Base-by-base conservation (phyloP, 768 basidiomycete genomes). In the Tricholoma saponaceum region DNA sequence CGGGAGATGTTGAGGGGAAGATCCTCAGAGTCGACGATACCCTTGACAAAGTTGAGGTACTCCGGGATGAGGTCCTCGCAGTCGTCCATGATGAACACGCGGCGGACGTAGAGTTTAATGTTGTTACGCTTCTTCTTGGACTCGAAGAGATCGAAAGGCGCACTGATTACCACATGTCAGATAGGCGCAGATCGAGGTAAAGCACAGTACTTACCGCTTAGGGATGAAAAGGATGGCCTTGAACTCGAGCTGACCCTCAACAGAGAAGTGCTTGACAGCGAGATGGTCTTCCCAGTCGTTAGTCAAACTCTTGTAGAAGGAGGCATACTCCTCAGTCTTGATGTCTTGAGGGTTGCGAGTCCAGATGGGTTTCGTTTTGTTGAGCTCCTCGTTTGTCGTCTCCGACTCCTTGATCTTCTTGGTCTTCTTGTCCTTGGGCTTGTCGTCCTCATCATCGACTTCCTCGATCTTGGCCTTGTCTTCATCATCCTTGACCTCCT, bases 111-210 rank as follows among this genome's bases (percentile, higher is more conserved):
- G 73, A 99, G 95, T 81, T 99, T 99, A 85, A 99, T 98, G 90
- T 98, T 98, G 85, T 98, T 98, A 69, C 96, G 92, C 86, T 98
- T 98, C 91, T 98, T 98, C 90, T 99, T 98, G 60, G 91, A 92
- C 82, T 99, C 97, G 79, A 99, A 99, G 73, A 99, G 89, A 70
- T 99, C 97, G 76, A 98, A 98, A 53, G 97, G 97, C 44, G 96
- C 97, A 60, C 95, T 95, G 49, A 44, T 20, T 54, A 5, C 16
- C 35, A 9, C 32, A 57, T 62, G 32, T 61, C 54, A 49, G 55
- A 60, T 13, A 64, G 54, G 16, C n/a, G n/a, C n/a, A n/a, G n/a
- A 28, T 9, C 23, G 14, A 18, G n/a, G 20, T 12, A 0, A 30
- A 26, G 54, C 30, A 39, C 4, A 54, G 32, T 14, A 71, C 85